These are phyloP conservation scores for Darksidea phi DNA, from an alignment of 495 filamentous ascomycete genomes.

Conservation along the genomic window DNA sequence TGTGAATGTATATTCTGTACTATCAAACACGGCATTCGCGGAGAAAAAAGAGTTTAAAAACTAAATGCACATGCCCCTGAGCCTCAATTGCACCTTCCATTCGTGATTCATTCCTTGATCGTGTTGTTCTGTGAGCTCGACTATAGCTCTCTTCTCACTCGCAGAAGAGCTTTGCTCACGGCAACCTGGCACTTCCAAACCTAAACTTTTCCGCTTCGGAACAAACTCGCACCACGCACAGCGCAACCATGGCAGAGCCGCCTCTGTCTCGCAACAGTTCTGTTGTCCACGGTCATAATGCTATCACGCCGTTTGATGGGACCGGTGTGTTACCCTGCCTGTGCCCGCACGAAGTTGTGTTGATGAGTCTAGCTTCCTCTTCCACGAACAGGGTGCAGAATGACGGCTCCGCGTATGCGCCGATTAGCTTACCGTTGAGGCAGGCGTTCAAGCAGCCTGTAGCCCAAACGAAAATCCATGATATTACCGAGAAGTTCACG, in stretches of 20 bases:
- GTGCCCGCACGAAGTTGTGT: neutral
- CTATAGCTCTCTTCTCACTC: neutral
- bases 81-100: neutral
- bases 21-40: slow-evolving; percentile 18
- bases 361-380: slow-evolving; percentile 10
- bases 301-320: neutral
- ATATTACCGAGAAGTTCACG: slow-evolving; percentile 77
- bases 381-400: too few relatives aligned
- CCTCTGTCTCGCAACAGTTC: slow-evolving; percentile 1
- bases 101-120: too few relatives aligned
- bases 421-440: slow-evolving; percentile 27
- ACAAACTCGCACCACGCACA: slow-evolving; percentile 4
- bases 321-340: neutral
- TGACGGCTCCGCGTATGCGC: neutral
- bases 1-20: slow-evolving; percentile 37
- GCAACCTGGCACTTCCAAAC: slow-evolving; percentile 19
- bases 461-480: slow-evolving; percentile 52
- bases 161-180: neutral
- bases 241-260: slow-evolving; percentile 16
- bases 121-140: neutral
- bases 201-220: slow-evolving; percentile 14
- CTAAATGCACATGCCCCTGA: slow-evolving; percentile 20
- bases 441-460: slow-evolving; percentile 42
- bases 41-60: slow-evolving; percentile 6
- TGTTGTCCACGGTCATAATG: neutral